Evolutionary conservation across 2,329 filamentous ascomycete genomes (phyloP).

Genomic region (Claviceps sp.): DNA sequence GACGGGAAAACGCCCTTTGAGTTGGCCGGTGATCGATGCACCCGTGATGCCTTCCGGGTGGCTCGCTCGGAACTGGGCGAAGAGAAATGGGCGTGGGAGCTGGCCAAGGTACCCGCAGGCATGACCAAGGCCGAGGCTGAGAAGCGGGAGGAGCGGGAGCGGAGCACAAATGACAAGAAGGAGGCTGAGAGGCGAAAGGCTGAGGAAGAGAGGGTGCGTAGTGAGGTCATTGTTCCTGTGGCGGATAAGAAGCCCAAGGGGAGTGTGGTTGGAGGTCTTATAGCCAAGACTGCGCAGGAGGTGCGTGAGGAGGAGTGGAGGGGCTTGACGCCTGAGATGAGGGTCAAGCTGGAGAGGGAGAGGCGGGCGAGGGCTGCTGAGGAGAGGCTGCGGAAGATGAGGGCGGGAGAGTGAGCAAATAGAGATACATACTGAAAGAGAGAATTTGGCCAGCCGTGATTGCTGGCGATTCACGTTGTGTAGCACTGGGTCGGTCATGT

Average conservation of each 20-base stretch:
- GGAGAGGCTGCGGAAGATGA: slow-evolving; percentile 61
- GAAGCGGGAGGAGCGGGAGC: slow-evolving; percentile 54
- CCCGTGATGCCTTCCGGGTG: slow-evolving; percentile 82
- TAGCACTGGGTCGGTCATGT: too few relatives aligned
- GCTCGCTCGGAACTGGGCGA: slow-evolving; percentile 75
- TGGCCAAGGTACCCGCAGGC: slow-evolving; percentile 55
- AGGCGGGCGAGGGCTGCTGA: slow-evolving; percentile 83
- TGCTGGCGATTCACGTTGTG: neutral
- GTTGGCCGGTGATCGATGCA: slow-evolving; percentile 70
- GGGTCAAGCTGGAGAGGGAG: slow-evolving; percentile 72
- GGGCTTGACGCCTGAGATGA: slow-evolving; percentile 79
- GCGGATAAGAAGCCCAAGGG: slow-evolving; percentile 36
- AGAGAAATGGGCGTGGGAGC: slow-evolving; percentile 62
- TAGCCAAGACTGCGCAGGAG: slow-evolving; percentile 65
- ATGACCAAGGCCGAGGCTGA: slow-evolving; percentile 62
- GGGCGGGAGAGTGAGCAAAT: neutral
- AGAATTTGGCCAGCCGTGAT: neutral
- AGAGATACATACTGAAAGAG: neutral
- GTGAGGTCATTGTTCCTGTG: slow-evolving; percentile 48
- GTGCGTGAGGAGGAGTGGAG: slow-evolving; percentile 70
- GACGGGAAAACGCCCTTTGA: slow-evolving; percentile 84
- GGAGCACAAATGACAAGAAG: slow-evolving; percentile 50
- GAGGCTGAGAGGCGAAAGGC: slow-evolving; percentile 57
- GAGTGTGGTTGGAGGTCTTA: slow-evolving; percentile 36
- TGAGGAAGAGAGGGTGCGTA: slow-evolving; percentile 59